Percentiles rank a stretch among this genome's conserved stretches.
These are phyloP conservation scores for Caloboletus inedulis DNA, from an alignment of 1,284 basidiomycete genomes.

Conservation along the genomic window DNA sequence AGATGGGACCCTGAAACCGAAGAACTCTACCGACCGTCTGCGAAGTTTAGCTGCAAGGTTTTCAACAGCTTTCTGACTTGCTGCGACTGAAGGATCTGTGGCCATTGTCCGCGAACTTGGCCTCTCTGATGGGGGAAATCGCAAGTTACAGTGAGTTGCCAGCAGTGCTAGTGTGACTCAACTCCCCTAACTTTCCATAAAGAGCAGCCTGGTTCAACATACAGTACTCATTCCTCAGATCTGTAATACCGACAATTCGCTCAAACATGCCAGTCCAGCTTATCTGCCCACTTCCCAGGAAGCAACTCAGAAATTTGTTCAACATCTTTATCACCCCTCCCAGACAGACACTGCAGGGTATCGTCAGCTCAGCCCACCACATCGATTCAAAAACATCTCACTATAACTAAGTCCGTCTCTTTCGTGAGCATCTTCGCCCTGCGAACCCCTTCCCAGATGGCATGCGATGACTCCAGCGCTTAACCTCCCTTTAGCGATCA, in stretches of 20 bases:
- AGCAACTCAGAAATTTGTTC: conserved; percentile 85
- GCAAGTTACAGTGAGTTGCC: conserved; percentile 12
- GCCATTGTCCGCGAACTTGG: conserved; percentile 33
- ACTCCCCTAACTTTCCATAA: conserved; percentile 17
- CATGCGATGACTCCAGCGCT: conserved; percentile 96
- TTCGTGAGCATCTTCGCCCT: conserved; percentile 83
- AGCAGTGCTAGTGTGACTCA: background rate
- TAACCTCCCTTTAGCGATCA: conserved; percentile 9
- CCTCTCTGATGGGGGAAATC: background rate
- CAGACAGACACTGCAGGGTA: conserved; percentile 70
- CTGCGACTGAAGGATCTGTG: conserved; percentile 39
- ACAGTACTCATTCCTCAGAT: background rate
- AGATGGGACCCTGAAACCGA: conserved; percentile 1
- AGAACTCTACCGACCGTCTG: conserved; percentile 51
- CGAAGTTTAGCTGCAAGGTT: conserved; percentile 62
- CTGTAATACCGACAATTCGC: background rate
- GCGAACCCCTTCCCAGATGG: conserved; percentile 88
- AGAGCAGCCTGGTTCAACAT: background rate
- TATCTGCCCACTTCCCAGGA: conserved; percentile 85
- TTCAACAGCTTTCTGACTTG: conserved; percentile 58
- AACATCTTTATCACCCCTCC: conserved; percentile 93
- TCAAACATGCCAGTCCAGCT: conserved; percentile 77
- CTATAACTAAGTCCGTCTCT: conserved; percentile 88
- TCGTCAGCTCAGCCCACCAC: conserved; percentile 11
- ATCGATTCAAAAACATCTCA: conserved; percentile 41